Percentiles rank a stretch among this genome's conserved stretches.
Evolutionary conservation across 805 yeast species (phyloP).

Genomic region (Grigorovia humatica): DNA sequence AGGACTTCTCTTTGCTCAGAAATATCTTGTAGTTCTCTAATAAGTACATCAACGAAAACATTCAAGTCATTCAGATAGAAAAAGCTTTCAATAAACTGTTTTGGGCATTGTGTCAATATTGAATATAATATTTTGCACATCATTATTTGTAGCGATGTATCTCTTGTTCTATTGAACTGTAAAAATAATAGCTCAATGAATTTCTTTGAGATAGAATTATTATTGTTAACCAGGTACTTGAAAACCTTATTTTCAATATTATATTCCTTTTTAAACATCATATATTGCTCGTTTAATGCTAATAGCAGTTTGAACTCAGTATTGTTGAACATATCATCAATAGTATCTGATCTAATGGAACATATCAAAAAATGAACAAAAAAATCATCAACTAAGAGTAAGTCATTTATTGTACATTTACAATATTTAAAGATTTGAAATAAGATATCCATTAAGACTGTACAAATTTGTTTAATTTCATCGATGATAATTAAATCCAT

Average conservation of each 20-base stretch:
- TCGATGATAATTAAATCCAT: constrained; percentile 27
- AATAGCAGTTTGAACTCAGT: constrained; percentile 62
- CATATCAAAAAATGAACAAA: constrained; percentile 41
- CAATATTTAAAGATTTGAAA: constrained; percentile 46
- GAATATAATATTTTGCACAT: constrained; percentile 69
- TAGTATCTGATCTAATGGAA: constrained; percentile 34
- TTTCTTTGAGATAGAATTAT: constrained; percentile 34
- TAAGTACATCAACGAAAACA: constrained; percentile 71
- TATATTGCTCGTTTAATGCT: constrained; percentile 78
- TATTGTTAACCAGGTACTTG: constrained; percentile 35
- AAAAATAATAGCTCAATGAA: constrained; percentile 64
- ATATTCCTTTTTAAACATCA: constrained; percentile 42
- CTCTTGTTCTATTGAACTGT: constrained; percentile 64
- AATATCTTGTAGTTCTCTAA: constrained; percentile 67
- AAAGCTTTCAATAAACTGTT: constrained; percentile 46
- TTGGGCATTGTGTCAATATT: constrained; percentile 47
- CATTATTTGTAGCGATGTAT: constrained; percentile 62
- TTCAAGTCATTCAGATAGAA: constrained; percentile 77
- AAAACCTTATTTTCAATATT: constrained; percentile 42
- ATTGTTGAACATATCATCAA: constrained; percentile 49
- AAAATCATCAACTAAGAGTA: constrained; percentile 33
- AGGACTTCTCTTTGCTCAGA: constrained; percentile 48
- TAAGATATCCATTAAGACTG: constrained; percentile 40
- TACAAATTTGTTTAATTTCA: constrained; percentile 30
- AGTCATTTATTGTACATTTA: constrained; percentile 34